Evolutionary conservation across 1,284 basidiomycete genomes (phyloP), one percentile per base, ranked within the genome.

Genomic region (Fomitopsis pinicola): DNA sequence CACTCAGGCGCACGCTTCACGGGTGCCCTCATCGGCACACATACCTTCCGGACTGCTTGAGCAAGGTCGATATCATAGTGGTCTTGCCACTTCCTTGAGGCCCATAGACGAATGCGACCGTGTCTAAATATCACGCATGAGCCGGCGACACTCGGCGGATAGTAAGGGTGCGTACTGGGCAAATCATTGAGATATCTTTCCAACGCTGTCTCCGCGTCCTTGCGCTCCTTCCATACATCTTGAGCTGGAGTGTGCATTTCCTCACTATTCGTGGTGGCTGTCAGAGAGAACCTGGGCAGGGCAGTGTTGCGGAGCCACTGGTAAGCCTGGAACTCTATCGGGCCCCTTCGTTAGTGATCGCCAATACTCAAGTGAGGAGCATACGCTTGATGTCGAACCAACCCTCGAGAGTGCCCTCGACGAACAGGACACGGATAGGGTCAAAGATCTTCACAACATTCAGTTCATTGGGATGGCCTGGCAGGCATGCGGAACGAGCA

Each of bases 71-170:
- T 3, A 97, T 75, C 75, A 98, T 82, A 7, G 81, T 81, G 3
- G 82, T 82, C 76, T 98, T 98, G 5, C 97, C 96, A 63, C 91
- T 93, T 2, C 97, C 97, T 62, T 91, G 88, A 0, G 97, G 97
- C 1, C 97, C 97, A 55, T 96, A 90, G 22, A 99, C 76, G 64
- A 97, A 91, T n/a, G 87, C 80, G 38, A 91, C 77, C 2, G 88
- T 89, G 28, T 75, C 87, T 88, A 40, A 38, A 46, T 14, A 57
- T 26, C 30, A 35, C 1, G 19, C 46, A 55, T 54, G 28, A 56
- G 28, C 8, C 42, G 7, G 30, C 6, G 35, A 36, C n/a, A 26
- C 40, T 26, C 19, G 26, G 22, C 22, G 50, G 17, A 5, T 33
- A 33, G 17, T 12, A 44, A 14, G 2, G 10, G 54, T 19, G 42